phyloP scores from a whole-genome alignment of 1,139 yeast species.

The Magnusiomyces fungicola region DNA sequence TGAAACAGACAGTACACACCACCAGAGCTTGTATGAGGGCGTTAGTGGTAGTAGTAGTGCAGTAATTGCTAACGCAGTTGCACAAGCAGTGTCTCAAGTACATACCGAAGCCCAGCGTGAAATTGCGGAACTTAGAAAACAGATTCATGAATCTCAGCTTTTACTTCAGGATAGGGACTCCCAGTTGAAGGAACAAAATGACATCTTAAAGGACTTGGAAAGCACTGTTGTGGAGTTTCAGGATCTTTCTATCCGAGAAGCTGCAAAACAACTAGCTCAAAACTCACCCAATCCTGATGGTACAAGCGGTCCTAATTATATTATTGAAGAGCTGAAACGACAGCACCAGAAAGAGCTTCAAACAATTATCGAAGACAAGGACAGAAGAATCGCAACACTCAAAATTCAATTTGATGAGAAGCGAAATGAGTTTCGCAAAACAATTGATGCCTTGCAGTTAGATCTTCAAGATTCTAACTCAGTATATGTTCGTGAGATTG shows the following conservation, averaged over 20 bases:
- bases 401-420: constrained; percentile 27
- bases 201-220: constrained; percentile 27
- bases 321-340: constrained; percentile 8
- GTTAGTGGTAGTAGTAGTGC: not conserved
- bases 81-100: constrained; percentile 13
- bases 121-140: constrained; percentile 12
- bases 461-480: constrained; percentile 27
- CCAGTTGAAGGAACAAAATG: constrained; percentile 26
- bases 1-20: not conserved
- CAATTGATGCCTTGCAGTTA: constrained; percentile 27
- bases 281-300: not conserved
- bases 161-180: constrained; percentile 21
- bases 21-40: no score
- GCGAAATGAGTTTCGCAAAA: constrained; percentile 30
- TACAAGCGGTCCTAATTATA: not conserved
- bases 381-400: constrained; percentile 24
- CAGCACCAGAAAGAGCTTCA: constrained; percentile 7
- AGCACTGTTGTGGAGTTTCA: constrained; percentile 29
- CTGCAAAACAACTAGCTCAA: constrained; percentile 11
- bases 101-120: constrained; percentile 13
- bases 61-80: constrained; percentile 12
- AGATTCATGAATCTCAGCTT: constrained; percentile 18
- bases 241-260: constrained; percentile 13
- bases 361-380: constrained; percentile 21
- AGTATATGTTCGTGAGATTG: constrained; percentile 25